A percentile compares a stretch with the other conserved stretches of the same genome.
These are phyloP conservation scores for Solanum habrochaites DNA, from an alignment of 257 asterid genomes.

Conservation along the genomic window DNA sequence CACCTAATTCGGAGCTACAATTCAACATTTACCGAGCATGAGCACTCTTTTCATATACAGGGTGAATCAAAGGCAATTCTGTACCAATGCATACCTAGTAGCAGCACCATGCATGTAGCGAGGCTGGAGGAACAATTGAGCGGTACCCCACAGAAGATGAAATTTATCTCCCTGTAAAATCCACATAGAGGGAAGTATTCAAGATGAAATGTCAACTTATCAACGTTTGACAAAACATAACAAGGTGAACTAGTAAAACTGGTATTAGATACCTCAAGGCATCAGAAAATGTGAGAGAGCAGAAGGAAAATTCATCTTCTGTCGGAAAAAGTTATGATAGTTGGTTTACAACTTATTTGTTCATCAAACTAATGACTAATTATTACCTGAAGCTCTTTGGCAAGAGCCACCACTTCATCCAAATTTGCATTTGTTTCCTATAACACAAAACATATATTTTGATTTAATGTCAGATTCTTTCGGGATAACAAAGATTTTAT, in stretches of 20 bases:
- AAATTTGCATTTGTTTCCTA: conserved; percentile 90
- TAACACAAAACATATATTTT: background rate
- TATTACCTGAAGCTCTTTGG: conserved; percentile 91
- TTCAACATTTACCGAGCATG: background rate
- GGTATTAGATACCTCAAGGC: background rate
- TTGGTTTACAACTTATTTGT: background rate
- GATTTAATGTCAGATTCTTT: background rate
- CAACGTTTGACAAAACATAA: background rate
- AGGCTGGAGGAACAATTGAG: conserved; percentile 83
- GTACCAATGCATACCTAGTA: conserved; percentile 46
- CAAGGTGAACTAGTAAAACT: background rate
- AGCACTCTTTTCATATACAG: background rate
- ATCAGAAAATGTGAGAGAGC: background rate
- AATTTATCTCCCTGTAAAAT: background rate
- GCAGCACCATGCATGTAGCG: conserved; percentile 99
- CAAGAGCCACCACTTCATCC: conserved; percentile 94
- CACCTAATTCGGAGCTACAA: conserved; percentile 79
- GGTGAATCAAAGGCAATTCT: background rate
- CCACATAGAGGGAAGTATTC: background rate
- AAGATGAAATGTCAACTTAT: background rate
- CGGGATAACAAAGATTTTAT: background rate
- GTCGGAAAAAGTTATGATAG: background rate
- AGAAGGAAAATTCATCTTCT: background rate
- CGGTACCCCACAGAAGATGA: conserved; percentile 92
- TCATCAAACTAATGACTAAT: background rate